Percentiles rank a stretch among this genome's conserved stretches.
Conservation (phyloP, 148 eudicot genomes). For the Rhododendron williamsianum region DNA sequence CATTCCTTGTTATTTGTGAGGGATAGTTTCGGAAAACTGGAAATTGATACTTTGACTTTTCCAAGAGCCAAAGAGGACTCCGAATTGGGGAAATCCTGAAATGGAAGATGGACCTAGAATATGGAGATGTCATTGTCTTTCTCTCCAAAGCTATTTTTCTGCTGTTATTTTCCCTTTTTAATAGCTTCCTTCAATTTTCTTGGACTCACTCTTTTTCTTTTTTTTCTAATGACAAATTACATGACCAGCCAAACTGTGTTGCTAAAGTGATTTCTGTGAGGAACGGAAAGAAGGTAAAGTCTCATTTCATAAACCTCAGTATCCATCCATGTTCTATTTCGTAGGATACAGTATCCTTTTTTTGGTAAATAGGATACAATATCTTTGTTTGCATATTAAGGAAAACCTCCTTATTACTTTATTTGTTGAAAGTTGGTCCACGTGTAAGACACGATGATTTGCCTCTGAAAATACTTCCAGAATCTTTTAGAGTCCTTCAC, state of each 20-base stretch:
- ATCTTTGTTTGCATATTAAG: neutral
- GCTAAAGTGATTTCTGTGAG: slow-evolving; percentile 59
- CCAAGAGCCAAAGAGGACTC: neutral
- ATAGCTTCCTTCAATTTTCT: neutral
- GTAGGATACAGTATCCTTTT: neutral
- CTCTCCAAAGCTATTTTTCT: neutral
- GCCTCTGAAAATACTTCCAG: neutral
- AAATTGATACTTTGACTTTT: neutral
- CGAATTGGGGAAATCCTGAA: neutral
- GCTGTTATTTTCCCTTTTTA: neutral
- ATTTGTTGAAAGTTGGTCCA: neutral
- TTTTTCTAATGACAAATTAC: slow-evolving; percentile 10
- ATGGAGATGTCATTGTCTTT: neutral
- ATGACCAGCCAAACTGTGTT: slow-evolving; percentile 66
- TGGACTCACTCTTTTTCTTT: slow-evolving; percentile 11
- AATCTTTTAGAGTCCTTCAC: neutral
- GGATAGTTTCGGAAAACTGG: neutral
- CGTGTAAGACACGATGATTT: neutral
- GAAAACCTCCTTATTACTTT: neutral
- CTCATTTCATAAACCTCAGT: neutral
- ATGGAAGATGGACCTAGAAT: neutral
- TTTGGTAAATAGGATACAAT: neutral
- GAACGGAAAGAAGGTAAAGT: slow-evolving; percentile 67
- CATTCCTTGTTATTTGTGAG: neutral
- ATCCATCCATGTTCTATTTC: neutral